A percentile compares a stretch with the other conserved stretches of the same genome.
phyloP scores from a whole-genome alignment of 2,329 filamentous ascomycete genomes.

The Zymoseptoria ardabiliae region DNA sequence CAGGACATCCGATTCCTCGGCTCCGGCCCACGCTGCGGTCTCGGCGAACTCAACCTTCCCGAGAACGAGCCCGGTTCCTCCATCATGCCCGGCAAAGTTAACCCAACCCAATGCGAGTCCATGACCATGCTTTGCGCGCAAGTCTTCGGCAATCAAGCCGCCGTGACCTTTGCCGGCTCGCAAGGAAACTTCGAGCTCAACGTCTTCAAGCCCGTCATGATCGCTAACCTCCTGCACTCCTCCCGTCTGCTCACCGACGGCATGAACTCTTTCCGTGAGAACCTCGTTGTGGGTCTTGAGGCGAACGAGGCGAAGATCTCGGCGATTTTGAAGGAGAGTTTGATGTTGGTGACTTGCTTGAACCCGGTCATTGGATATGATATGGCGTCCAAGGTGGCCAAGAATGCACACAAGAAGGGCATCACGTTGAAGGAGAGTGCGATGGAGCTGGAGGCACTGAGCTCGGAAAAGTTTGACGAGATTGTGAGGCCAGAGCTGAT shows the following conservation, averaged over 20 bases:
- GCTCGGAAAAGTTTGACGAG: slow-evolving; percentile 80
- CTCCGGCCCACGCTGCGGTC: slow-evolving; percentile 88
- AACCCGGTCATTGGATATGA: slow-evolving; percentile 98
- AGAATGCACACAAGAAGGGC: slow-evolving; percentile 99
- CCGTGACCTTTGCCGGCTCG: slow-evolving; percentile 87
- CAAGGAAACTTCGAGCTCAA: slow-evolving; percentile 99
- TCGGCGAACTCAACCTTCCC: slow-evolving; percentile 85
- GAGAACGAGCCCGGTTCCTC: slow-evolving; percentile 97
- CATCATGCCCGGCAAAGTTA: slow-evolving; percentile 99
- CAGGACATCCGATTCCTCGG: slow-evolving; percentile 97
- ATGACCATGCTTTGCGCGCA: slow-evolving; percentile 97
- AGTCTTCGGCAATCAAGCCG: slow-evolving; percentile 95
- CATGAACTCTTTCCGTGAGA: slow-evolving; percentile 92
- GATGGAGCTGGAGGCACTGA: slow-evolving; percentile 84
- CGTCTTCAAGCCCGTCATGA: slow-evolving; percentile 96
- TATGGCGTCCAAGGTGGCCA: slow-evolving; percentile 93
- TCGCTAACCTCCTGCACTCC: slow-evolving; percentile 91
- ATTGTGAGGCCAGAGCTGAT: slow-evolving; percentile 91
- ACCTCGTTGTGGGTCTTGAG: slow-evolving; percentile 78
- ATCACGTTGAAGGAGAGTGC: slow-evolving; percentile 88
- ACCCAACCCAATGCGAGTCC: slow-evolving; percentile 96
- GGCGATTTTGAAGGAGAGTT: slow-evolving; percentile 85
- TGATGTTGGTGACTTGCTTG: slow-evolving; percentile 97
- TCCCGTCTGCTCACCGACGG: slow-evolving; percentile 79
- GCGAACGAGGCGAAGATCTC: slow-evolving; percentile 91